Percentiles rank a stretch among this genome's conserved stretches.
Evolutionary conservation across 2,329 filamentous ascomycete species (phyloP).

Genomic region (Sporothrix variecibatus): DNA sequence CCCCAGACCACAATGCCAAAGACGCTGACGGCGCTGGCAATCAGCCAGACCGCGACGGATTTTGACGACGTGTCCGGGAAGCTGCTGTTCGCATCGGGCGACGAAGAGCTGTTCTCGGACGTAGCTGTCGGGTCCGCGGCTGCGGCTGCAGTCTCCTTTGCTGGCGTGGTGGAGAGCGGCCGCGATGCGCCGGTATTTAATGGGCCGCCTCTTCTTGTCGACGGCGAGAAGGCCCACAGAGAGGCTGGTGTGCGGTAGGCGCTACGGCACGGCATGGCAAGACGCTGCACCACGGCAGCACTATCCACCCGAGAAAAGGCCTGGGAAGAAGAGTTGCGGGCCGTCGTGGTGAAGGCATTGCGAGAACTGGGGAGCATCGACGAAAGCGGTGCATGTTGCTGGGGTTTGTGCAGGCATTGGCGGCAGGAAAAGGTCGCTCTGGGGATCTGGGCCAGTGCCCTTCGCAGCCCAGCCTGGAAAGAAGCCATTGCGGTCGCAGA

Average conservation of each 20-base stretch:
- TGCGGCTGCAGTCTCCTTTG: conserved; percentile 27
- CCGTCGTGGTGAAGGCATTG: conserved; percentile 13
- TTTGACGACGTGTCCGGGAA: conserved; percentile 69
- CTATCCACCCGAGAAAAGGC: too few relatives aligned
- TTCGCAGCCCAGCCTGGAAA: conserved; percentile 36
- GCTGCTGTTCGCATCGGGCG: conserved; percentile 38
- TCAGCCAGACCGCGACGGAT: conserved; percentile 84
- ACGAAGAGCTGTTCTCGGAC: conserved; percentile 30
- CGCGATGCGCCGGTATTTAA: neutral
- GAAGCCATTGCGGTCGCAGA: conserved; percentile 34
- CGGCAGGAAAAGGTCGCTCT: conserved; percentile 49
- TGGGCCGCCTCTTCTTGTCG: neutral
- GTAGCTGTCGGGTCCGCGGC: conserved; percentile 27
- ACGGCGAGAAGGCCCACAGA: neutral
- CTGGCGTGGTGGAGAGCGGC: conserved; percentile 23
- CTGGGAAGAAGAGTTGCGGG: neutral
- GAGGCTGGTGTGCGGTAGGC: neutral
- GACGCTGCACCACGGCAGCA: neutral
- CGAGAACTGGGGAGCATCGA: neutral
- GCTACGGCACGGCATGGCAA: neutral
- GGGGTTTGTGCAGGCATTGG: conserved; percentile 47
- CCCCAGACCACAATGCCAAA: conserved; percentile 97
- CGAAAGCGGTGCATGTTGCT: conserved; percentile 19
- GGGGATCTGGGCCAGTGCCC: conserved; percentile 33
- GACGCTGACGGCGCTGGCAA: conserved; percentile 87